These are phyloP conservation scores for Taxawa tesnikishii DNA, from an alignment of 2,329 filamentous ascomycete genomes.

Conservation along the genomic window DNA sequence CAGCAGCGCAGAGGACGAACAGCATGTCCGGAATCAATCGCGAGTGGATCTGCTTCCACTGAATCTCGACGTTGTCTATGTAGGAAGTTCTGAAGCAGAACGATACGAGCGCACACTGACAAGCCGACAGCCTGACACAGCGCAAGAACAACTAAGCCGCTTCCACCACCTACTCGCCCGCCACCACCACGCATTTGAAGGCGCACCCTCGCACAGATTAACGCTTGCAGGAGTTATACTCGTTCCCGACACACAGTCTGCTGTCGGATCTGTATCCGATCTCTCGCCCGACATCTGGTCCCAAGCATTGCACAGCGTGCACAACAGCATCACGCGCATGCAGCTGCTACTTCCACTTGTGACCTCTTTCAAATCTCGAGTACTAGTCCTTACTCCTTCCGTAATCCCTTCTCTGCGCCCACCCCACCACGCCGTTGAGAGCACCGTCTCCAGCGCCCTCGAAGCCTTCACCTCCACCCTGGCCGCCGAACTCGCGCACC, in stretches of 20 bases:
- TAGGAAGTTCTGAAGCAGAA: conserved; percentile 28
- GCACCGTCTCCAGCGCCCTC: conserved; percentile 74
- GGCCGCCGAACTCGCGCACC: conserved; percentile 62
- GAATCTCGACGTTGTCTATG: conserved; percentile 70
- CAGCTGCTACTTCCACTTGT: conserved; percentile 63
- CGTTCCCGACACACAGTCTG: conserved; percentile 57
- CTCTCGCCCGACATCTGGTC: conserved; percentile 75
- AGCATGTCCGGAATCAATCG: conserved; percentile 62
- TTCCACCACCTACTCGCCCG: conserved; percentile 61
- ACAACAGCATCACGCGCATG: conserved; percentile 78
- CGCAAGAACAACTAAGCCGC: conserved; percentile 55
- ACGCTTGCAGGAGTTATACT: conserved; percentile 69
- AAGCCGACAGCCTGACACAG: conserved; percentile 48
- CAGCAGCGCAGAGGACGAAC: conserved; percentile 73
- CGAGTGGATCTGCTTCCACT: conserved; percentile 72
- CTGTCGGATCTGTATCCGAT: conserved; percentile 72
- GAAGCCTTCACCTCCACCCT: conserved; percentile 74
- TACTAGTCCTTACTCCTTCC: conserved; percentile 67
- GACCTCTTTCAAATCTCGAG: conserved; percentile 45
- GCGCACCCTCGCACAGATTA: conserved; percentile 63
- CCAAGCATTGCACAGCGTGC: conserved; percentile 81
- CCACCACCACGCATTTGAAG: conserved; percentile 63
- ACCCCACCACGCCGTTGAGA: conserved; percentile 75
- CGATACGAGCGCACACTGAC: conserved; percentile 1
- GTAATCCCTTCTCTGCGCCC: conserved; percentile 71